Percentiles rank a stretch among this genome's conserved stretches.
phyloP scores from a whole-genome alignment of 805 yeast species.

The Ogataea pilisensis region DNA sequence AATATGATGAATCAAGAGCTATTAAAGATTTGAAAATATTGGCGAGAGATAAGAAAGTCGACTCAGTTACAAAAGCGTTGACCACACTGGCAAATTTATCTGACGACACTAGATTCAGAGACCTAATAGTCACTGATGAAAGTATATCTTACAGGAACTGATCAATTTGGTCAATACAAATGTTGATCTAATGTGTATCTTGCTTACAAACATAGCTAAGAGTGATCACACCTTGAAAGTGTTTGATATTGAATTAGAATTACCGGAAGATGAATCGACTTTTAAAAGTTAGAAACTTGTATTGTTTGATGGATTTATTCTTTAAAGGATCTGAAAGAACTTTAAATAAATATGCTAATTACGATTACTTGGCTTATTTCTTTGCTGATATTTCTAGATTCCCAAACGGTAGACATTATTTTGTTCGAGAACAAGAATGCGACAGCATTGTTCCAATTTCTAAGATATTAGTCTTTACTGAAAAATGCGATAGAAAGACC shows the following conservation, averaged over 20 bases:
- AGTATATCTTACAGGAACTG: conserved; percentile 45
- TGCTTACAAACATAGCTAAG: conserved; percentile 83
- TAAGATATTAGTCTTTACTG: conserved; percentile 80
- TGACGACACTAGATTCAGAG: conserved; percentile 62
- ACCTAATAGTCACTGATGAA: conserved; percentile 61
- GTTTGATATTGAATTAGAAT: conserved; percentile 36
- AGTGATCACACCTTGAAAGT: conserved; percentile 57
- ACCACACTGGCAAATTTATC: conserved; percentile 83
- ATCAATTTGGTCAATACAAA: conserved; percentile 54
- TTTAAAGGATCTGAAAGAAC: conserved; percentile 77
- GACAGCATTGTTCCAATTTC: conserved; percentile 76
- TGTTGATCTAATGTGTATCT: conserved; percentile 79
- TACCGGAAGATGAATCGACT: conserved; percentile 34
- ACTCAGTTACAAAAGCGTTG: conserved; percentile 59
- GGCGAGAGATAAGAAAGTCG: conserved; percentile 48
- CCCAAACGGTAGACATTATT: conserved; percentile 68
- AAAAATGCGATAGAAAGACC: conserved; percentile 67
- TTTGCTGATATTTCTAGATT: conserved; percentile 88
- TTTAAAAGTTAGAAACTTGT: conserved; percentile 64
- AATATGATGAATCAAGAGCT: conserved; percentile 64
- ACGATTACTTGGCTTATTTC: conserved; percentile 79
- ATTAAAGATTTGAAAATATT: conserved; percentile 66
- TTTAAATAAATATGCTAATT: conserved; percentile 68
- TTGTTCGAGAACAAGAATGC: conserved; percentile 65
- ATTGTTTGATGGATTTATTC: conserved; percentile 82